Conservation (phyloP, 2,329 filamentous ascomycete genomes). For the Fusarium pseudoanthophilum region DNA sequence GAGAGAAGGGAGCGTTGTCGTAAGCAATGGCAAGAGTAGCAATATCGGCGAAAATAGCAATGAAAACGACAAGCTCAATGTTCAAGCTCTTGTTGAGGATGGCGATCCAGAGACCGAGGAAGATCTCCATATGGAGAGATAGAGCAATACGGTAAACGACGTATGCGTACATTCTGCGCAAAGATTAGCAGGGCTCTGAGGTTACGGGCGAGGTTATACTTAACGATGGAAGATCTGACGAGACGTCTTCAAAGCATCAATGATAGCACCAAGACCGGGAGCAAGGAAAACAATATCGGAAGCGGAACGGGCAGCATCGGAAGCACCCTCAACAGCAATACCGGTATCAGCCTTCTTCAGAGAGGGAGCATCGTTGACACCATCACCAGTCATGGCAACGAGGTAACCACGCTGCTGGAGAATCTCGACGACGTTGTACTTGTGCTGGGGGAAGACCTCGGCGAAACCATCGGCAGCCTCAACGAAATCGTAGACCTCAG, state of each 20-base stretch:
- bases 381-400: conserved; percentile 95
- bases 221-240: conserved; percentile 68
- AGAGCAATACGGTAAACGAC: conserved; percentile 95
- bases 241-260: conserved; percentile 92
- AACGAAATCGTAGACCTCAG: conserved; percentile 94
- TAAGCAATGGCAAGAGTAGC: conserved; percentile 93
- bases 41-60: conserved; percentile 92
- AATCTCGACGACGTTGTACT: conserved; percentile 80
- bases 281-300: conserved; percentile 95
- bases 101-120: conserved; percentile 90
- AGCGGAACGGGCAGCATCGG: conserved; percentile 88
- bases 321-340: conserved; percentile 93
- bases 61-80: conserved; percentile 90
- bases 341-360: conserved; percentile 96
- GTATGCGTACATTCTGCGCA: conserved; percentile 97
- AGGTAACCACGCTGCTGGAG: conserved; percentile 93
- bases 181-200: too few relatives aligned
- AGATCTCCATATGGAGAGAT: conserved; percentile 91
- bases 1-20: conserved; percentile 89
- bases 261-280: conserved; percentile 90
- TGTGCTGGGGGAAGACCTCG: conserved; percentile 94
- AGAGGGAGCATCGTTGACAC: conserved; percentile 93
- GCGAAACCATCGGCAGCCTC: conserved; percentile 95
- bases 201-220: too few relatives aligned
- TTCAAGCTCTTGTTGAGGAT: conserved; percentile 87